Conservation (phyloP, 2,329 filamentous ascomycete species). For the Cercospora zeae-maydis region DNA sequence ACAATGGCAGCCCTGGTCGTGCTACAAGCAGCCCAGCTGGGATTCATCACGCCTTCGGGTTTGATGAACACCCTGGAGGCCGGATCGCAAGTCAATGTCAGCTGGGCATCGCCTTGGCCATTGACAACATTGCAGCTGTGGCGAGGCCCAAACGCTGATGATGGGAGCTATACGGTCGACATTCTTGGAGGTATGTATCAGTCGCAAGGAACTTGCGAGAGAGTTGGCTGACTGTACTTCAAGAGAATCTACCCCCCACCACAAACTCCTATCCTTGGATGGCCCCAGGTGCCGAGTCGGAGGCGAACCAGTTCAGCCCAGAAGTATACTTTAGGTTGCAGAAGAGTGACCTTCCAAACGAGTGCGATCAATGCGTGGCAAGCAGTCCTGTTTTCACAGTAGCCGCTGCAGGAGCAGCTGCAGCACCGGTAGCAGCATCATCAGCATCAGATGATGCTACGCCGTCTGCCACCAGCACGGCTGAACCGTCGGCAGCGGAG, state of each 20-base stretch:
- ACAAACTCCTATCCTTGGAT: slow-evolving; percentile 1
- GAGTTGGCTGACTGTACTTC: neutral
- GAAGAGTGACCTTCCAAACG: slow-evolving; percentile 10
- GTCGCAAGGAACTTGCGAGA: neutral
- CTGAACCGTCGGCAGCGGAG: slow-evolving; percentile 5
- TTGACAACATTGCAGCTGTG: slow-evolving; percentile 17
- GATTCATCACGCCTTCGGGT: slow-evolving; percentile 9
- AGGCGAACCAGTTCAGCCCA: slow-evolving; percentile 1
- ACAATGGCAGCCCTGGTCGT: slow-evolving; percentile 15
- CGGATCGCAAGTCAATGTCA: slow-evolving; percentile 17
- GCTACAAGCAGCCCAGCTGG: slow-evolving; percentile 14
- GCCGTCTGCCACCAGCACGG: neutral
- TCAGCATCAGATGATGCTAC: slow-evolving; percentile 6
- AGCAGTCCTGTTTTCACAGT: slow-evolving; percentile 8
- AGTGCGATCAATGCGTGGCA: slow-evolving; percentile 9
- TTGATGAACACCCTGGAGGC: slow-evolving; percentile 2
- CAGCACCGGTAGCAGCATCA: neutral
- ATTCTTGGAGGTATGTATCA: slow-evolving; percentile 16
- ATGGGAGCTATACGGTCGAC: slow-evolving; percentile 15
- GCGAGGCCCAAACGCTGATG: slow-evolving; percentile 11
- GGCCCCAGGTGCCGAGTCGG: neutral
- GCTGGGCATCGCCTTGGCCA: slow-evolving; percentile 18
- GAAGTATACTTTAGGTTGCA: slow-evolving; percentile 10
- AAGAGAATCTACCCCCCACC: slow-evolving; percentile 1
- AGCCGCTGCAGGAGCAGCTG: neutral